Percentiles rank a stretch among this genome's conserved stretches.
Conservation (phyloP, 2,329 filamentous ascomycete genomes). For the Exophiala sp. region DNA sequence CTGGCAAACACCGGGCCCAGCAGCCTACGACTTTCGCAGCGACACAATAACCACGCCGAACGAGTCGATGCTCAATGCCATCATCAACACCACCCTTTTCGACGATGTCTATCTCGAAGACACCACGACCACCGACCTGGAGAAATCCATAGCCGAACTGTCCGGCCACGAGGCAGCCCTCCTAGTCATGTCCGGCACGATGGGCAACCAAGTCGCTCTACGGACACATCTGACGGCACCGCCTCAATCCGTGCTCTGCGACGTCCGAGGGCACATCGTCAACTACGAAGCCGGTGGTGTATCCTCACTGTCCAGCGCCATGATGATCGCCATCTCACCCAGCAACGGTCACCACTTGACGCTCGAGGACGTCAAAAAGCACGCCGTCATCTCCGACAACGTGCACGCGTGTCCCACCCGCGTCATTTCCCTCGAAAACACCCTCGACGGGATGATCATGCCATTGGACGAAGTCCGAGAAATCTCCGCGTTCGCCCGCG, state of each 20-base stretch:
- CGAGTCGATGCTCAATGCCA: constrained; percentile 74
- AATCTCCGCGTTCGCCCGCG: constrained; percentile 67
- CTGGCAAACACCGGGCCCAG: constrained; percentile 26
- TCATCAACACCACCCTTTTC: constrained; percentile 68
- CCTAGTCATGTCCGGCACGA: constrained; percentile 84
- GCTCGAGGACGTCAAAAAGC: constrained; percentile 68
- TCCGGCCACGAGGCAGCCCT: constrained; percentile 73
- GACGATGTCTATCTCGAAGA: constrained; percentile 87
- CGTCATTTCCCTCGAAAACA: constrained; percentile 83
- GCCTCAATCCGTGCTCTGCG: constrained; percentile 75
- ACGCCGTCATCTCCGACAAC: constrained; percentile 64
- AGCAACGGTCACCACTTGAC: constrained; percentile 71
- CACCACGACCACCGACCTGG: constrained; percentile 70
- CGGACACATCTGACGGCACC: constrained; percentile 74
- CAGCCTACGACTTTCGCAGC: constrained; percentile 31
- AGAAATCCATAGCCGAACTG: constrained; percentile 68
- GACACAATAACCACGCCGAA: constrained; percentile 75
- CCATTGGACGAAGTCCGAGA: constrained; percentile 67
- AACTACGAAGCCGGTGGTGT: constrained; percentile 64
- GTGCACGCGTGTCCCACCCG: constrained; percentile 76
- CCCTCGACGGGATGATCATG: constrained; percentile 73
- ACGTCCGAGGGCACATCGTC: constrained; percentile 74
- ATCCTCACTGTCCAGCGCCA: constrained; percentile 67
- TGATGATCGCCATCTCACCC: constrained; percentile 64
- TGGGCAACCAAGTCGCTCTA: constrained; percentile 87